These are phyloP conservation scores for Rosa hybrid DNA, from an alignment of 331 rosid species.

Conservation along the genomic window DNA sequence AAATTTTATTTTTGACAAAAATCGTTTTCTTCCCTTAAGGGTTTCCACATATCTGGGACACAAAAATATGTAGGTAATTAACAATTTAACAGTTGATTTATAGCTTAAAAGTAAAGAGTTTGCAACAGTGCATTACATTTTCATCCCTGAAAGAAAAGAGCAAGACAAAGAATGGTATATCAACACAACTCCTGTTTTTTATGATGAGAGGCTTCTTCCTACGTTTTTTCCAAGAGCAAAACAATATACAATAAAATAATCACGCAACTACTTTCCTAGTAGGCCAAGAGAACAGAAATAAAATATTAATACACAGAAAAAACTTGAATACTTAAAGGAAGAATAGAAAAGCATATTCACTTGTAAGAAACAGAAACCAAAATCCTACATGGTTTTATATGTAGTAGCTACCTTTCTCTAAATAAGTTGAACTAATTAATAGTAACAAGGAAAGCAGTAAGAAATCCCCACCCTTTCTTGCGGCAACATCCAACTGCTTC, in stretches of 20 bases:
- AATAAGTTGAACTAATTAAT: neutral
- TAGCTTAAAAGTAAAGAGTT: constrained; percentile 10
- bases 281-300: neutral
- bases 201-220: constrained; percentile 2
- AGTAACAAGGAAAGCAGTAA: constrained; percentile 13
- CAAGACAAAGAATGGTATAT: neutral
- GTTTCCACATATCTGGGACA: constrained; percentile 74
- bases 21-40: constrained; percentile 80
- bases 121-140: constrained; percentile 16
- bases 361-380: neutral
- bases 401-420: neutral
- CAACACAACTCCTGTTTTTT: neutral
- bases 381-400: neutral
- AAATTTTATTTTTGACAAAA: constrained; percentile 80
- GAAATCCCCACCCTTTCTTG: constrained; percentile 69
- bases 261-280: neutral
- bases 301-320: neutral
- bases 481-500: constrained; percentile 74
- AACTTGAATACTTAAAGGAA: neutral
- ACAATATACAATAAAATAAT: neutral
- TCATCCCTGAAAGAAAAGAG: neutral
- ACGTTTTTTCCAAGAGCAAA: neutral
- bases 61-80: constrained; percentile 20
- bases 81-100: constrained; percentile 2
- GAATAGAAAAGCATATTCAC: neutral